phyloP scores from a whole-genome alignment of 495 filamentous ascomycete genomes.

The Aspergillus avenaceus region DNA sequence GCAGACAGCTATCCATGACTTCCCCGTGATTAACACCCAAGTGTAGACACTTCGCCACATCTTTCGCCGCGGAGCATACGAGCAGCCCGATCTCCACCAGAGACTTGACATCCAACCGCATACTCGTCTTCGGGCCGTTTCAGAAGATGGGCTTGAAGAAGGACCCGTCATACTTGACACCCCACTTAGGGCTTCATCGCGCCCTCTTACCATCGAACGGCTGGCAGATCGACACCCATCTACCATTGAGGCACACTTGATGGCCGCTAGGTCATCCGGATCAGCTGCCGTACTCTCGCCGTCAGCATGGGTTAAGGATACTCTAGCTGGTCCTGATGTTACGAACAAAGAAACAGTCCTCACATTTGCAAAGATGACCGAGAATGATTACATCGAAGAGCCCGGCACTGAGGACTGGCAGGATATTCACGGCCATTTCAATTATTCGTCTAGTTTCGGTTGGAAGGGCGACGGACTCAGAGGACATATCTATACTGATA shows the following conservation, averaged over 20 bases:
- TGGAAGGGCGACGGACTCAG: constrained; percentile 87
- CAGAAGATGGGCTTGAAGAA: constrained; percentile 56
- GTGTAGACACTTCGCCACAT: constrained; percentile 80
- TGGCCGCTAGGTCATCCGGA: constrained; percentile 59
- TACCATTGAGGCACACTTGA: constrained; percentile 72
- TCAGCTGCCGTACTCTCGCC: constrained; percentile 54
- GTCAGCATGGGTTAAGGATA: constrained; percentile 80
- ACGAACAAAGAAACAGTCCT: constrained; percentile 83
- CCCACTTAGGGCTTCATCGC: constrained; percentile 53
- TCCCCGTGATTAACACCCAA: constrained; percentile 9
- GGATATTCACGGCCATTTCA: constrained; percentile 73
- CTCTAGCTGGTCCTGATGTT: constrained; percentile 72
- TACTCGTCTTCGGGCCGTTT: constrained; percentile 58
- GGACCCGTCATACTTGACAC: constrained; percentile 26
- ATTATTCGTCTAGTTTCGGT: constrained; percentile 79
- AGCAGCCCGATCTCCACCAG: constrained; percentile 69
- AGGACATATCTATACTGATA: constrained; percentile 87
- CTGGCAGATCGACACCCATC: constrained; percentile 72
- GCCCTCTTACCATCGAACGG: constrained; percentile 65
- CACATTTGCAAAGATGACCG: constrained; percentile 78
- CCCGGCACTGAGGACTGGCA: constrained; percentile 75
- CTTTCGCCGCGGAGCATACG: constrained; percentile 77
- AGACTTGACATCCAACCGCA: constrained; percentile 66
- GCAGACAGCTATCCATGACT: neutral
- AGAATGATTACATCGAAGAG: constrained; percentile 79